A percentile compares a stretch with the other conserved stretches of the same genome.
phyloP scores from a whole-genome alignment of 2,329 filamentous ascomycete species.

The Scedosporium dehoogii region DNA sequence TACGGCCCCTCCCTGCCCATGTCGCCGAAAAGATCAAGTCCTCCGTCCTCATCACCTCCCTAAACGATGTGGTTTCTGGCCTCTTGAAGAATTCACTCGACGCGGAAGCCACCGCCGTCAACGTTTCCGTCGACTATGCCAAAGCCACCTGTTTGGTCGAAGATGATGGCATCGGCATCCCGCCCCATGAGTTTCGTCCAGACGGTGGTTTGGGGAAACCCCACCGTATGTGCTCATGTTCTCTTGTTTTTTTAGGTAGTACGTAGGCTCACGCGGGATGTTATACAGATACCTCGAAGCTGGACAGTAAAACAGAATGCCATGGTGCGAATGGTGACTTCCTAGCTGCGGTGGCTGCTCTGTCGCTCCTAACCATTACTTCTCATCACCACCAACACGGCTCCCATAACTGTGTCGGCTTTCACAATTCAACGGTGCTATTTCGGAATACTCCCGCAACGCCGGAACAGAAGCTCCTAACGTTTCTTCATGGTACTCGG shows the following conservation, averaged over 20 bases:
- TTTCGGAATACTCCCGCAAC: constrained; percentile 53
- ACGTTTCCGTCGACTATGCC: constrained; percentile 61
- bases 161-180: constrained; percentile 76
- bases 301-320: constrained; percentile 28
- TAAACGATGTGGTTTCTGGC: constrained; percentile 61
- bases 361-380: constrained; percentile 68
- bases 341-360: constrained; percentile 61
- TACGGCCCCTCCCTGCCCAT: constrained; percentile 58
- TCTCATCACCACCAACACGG: constrained; percentile 56
- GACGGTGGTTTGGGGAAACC: constrained; percentile 62
- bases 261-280: neutral
- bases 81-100: constrained; percentile 80
- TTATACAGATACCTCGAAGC: constrained; percentile 67
- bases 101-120: constrained; percentile 59
- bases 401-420: constrained; percentile 53
- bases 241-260: neutral
- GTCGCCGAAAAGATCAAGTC: constrained; percentile 76
- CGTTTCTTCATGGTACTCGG: constrained; percentile 59
- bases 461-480: constrained; percentile 44
- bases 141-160: constrained; percentile 71
- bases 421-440: constrained; percentile 61
- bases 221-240: constrained; percentile 48
- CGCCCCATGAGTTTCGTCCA: constrained; percentile 59
- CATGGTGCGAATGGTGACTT: constrained; percentile 69
- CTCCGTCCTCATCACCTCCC: constrained; percentile 65